Percentiles rank a stretch among this genome's conserved stretches.
Conservation (phyloP, 2,329 filamentous ascomycete genomes). For the Paecilomyces formosus region DNA sequence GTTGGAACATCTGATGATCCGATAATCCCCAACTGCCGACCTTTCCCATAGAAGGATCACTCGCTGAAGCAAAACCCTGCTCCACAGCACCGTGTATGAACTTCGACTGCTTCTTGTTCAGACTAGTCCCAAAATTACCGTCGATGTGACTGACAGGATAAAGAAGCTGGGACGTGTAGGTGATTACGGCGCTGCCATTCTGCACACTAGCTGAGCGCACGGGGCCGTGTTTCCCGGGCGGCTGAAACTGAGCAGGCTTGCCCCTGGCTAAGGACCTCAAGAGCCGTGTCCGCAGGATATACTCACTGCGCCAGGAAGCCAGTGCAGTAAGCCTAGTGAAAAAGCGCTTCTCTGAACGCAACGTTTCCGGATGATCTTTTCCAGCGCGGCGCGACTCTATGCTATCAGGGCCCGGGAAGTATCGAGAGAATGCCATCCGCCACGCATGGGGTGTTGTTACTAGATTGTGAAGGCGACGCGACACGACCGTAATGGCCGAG, state of each 20-base stretch:
- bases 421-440: conserved; percentile 85
- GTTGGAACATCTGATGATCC: conserved; percentile 66
- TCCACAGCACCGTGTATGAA: conserved; percentile 81
- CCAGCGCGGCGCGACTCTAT: conserved; percentile 37
- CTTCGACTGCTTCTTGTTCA: conserved; percentile 63
- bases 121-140: conserved; percentile 62
- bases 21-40: conserved; percentile 74
- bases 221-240: conserved; percentile 45
- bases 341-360: conserved; percentile 65
- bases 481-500: conserved; percentile 74
- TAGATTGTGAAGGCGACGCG: conserved; percentile 74
- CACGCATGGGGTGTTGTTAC: conserved; percentile 90
- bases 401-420: conserved; percentile 70
- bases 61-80: conserved; percentile 67
- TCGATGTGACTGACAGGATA: conserved; percentile 74
- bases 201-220: conserved; percentile 50
- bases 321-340: conserved; percentile 76
- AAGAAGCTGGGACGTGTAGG: conserved; percentile 76
- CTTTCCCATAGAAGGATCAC: conserved; percentile 69
- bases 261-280: conserved; percentile 74
- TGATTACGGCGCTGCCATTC: conserved; percentile 66
- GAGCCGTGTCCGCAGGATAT: conserved; percentile 77
- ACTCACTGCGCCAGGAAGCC: conserved; percentile 95
- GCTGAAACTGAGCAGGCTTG: conserved; percentile 57
- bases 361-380: conserved; percentile 43